Conservation (phyloP, 805 yeast genomes). For the Cyberlindnera japonica region DNA sequence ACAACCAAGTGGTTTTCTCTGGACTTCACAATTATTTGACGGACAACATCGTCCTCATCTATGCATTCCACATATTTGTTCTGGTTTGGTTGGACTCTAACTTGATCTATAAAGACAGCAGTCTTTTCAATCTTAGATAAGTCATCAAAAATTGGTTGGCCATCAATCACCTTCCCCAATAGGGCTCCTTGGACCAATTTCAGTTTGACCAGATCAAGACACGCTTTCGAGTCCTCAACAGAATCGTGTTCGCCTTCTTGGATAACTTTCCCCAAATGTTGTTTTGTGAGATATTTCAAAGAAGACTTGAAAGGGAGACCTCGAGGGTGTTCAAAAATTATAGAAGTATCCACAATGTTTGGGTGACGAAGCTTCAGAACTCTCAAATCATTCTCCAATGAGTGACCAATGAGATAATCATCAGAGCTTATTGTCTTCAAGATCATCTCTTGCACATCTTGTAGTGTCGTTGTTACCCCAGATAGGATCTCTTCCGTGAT, state of each 20-base stretch:
- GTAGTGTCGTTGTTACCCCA: slow-evolving; percentile 58
- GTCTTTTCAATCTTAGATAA: slow-evolving; percentile 30
- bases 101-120: slow-evolving; percentile 34
- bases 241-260: slow-evolving; percentile 83
- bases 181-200: slow-evolving; percentile 64
- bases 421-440: slow-evolving; percentile 42
- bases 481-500: slow-evolving; percentile 67
- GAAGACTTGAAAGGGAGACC: slow-evolving; percentile 84
- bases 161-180: slow-evolving; percentile 53
- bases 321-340: slow-evolving; percentile 71
- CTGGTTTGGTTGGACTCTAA: slow-evolving; percentile 26
- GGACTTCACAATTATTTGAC: slow-evolving; percentile 29
- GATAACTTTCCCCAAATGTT: slow-evolving; percentile 52
- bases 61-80: slow-evolving; percentile 38
- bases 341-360: slow-evolving; percentile 73
- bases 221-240: slow-evolving; percentile 77
- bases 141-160: slow-evolving; percentile 40
- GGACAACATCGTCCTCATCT: slow-evolving; percentile 59
- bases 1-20: slow-evolving; percentile 41
- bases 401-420: slow-evolving; percentile 84
- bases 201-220: slow-evolving; percentile 69
- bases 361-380: slow-evolving; percentile 73
- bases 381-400: slow-evolving; percentile 76
- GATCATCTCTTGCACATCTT: slow-evolving; percentile 64
- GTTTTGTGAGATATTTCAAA: slow-evolving; percentile 62